phyloP scores from a whole-genome alignment of 2,329 filamentous ascomycete species.

The Hymenotorrendiella dingleyae region DNA sequence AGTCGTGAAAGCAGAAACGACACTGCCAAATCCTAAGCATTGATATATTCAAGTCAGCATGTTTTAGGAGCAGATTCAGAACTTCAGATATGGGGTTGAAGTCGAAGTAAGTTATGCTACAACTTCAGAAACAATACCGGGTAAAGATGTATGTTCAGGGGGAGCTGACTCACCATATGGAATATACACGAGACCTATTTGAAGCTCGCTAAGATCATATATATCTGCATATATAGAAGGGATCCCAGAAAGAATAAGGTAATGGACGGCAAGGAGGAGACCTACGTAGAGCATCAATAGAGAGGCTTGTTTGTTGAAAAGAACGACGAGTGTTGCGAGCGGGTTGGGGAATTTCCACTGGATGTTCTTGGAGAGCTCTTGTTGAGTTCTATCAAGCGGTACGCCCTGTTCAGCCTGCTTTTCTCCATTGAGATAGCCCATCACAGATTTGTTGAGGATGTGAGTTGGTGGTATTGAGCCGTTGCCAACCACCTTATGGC shows the following conservation, averaged over 20 bases:
- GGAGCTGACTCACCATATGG: too few relatives aligned
- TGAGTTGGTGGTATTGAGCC: constrained; percentile 50
- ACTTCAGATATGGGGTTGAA: too few relatives aligned
- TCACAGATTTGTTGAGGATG: constrained; percentile 50
- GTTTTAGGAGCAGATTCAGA: too few relatives aligned
- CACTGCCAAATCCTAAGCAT: constrained; percentile 41
- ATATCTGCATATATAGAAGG: constrained; percentile 38
- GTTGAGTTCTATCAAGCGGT: constrained; percentile 8
- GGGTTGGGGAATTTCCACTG: constrained; percentile 48
- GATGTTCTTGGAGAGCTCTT: constrained; percentile 21
- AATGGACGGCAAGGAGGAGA: constrained; percentile 50
- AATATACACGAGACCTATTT: constrained; percentile 30
- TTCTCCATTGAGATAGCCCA: constrained; percentile 37
- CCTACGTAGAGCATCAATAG: constrained; percentile 48
- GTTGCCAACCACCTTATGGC: constrained; percentile 31
- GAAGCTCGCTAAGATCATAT: constrained; percentile 29
- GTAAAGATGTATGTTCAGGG: too few relatives aligned
- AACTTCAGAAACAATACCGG: too few relatives aligned
- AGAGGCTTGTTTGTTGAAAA: constrained; percentile 52
- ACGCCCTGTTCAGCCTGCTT: too few relatives aligned
- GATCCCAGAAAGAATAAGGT: constrained; percentile 44
- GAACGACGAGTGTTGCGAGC: constrained; percentile 45
- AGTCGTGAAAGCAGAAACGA: constrained; percentile 45
- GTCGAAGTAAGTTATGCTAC: too few relatives aligned
- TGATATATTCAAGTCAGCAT: too few relatives aligned